phyloP scores from a whole-genome alignment of 2,329 filamentous ascomycete species.

The Geosmithia flava region DNA sequence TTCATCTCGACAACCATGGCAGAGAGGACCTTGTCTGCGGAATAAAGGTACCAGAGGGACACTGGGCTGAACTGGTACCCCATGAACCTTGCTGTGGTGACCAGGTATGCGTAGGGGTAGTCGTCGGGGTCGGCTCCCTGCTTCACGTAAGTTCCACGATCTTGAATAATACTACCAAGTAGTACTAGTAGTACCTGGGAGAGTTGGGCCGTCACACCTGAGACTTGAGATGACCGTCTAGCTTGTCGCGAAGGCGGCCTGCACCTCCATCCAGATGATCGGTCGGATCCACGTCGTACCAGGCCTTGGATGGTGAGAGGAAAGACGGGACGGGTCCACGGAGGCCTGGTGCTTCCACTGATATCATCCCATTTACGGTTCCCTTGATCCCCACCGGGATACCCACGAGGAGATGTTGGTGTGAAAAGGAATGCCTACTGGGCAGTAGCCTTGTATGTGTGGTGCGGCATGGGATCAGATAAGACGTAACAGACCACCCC shows the following conservation, averaged over 20 bases:
- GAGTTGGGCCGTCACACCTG: constrained; percentile 28
- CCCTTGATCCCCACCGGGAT: constrained; percentile 53
- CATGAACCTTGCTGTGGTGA: constrained; percentile 57
- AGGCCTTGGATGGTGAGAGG: constrained; percentile 16
- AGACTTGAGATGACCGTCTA: constrained; percentile 43
- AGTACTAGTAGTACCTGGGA: constrained; percentile 4
- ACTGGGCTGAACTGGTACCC: constrained; percentile 65
- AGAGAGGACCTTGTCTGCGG: constrained; percentile 38
- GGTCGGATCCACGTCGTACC: constrained; percentile 46
- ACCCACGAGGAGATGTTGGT: constrained; percentile 59
- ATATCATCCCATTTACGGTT: constrained; percentile 41
- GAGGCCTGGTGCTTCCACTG: constrained; percentile 21
- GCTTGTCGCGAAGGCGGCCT: constrained; percentile 41
- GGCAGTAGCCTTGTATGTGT: constrained; percentile 57
- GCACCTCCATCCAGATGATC: constrained; percentile 49
- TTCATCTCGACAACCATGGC: constrained; percentile 64
- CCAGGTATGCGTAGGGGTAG: constrained; percentile 57
- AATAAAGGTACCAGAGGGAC: constrained; percentile 72
- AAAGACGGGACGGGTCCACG: constrained; percentile 8
- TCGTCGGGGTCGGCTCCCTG: constrained; percentile 40
- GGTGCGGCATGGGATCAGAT: constrained; percentile 53
- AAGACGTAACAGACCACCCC: constrained; percentile 1
- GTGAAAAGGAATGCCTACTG: constrained; percentile 53
- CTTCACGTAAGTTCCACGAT: background rate
- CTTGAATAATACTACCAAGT: constrained; percentile 17